These are phyloP conservation scores for Salix suchowensis DNA, from an alignment of 345 rosid genomes.

Conservation along the genomic window DNA sequence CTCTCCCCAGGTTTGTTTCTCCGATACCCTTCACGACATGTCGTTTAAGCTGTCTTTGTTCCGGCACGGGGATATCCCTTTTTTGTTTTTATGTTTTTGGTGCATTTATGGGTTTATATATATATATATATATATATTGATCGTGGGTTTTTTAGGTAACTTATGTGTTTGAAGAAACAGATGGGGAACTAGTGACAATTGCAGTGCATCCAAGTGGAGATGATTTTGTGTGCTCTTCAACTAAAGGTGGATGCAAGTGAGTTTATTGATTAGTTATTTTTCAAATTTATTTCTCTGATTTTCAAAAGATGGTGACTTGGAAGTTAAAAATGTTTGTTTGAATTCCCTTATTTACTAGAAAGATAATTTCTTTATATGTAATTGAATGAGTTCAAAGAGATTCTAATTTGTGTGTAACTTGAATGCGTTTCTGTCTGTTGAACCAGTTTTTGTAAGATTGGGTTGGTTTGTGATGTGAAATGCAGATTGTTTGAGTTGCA, in stretches of 20 bases:
- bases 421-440: background rate
- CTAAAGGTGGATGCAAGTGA: conserved; percentile 82
- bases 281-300: background rate
- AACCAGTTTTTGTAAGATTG: background rate
- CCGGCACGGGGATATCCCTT: background rate
- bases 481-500: conserved; percentile 73
- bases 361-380: background rate
- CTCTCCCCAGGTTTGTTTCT: conserved; percentile 57
- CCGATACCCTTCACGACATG: background rate
- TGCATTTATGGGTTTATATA: background rate
- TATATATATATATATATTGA: too few species aligned
- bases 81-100: background rate
- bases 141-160: conserved; percentile 37
- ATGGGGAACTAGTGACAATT: conserved; percentile 63
- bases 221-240: conserved; percentile 69
- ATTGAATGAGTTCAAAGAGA: background rate
- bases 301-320: background rate
- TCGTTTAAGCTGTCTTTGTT: background rate
- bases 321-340: background rate
- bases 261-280: conserved; percentile 15
- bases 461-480: conserved; percentile 3
- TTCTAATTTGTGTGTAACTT: background rate
- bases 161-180: conserved; percentile 59
- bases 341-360: background rate
- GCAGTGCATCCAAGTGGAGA: conserved; percentile 87